A percentile compares a stretch with the other conserved stretches of the same genome.
These are phyloP conservation scores for Penicillium crustosum DNA, from an alignment of 2,329 filamentous ascomycete genomes.

Conservation along the genomic window DNA sequence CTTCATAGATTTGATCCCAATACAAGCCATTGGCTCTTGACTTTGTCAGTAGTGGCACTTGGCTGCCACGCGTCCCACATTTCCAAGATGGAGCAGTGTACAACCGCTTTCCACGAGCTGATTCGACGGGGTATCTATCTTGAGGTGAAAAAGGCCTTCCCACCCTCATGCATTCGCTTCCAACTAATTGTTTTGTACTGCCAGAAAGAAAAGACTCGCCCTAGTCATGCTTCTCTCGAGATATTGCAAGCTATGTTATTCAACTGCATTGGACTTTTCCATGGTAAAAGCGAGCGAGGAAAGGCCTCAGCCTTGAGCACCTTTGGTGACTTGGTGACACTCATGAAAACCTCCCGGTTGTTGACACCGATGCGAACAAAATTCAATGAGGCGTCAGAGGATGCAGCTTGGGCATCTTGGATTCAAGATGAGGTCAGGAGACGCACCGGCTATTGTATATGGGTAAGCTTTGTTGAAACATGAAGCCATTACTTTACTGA, in stretches of 20 bases:
- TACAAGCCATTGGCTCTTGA: conserved; percentile 42
- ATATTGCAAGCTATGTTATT: conserved; percentile 33
- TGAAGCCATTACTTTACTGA: background rate
- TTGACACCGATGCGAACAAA: conserved; percentile 11
- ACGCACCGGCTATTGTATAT: conserved; percentile 45
- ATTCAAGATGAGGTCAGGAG: conserved; percentile 38
- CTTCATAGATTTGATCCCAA: conserved; percentile 38
- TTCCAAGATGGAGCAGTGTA: conserved; percentile 29
- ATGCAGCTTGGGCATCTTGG: conserved; percentile 39
- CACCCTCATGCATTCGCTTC: background rate
- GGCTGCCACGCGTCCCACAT: conserved; percentile 40
- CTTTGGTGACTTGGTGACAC: conserved; percentile 32
- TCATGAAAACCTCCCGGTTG: conserved; percentile 26
- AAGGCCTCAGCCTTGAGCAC: conserved; percentile 26
- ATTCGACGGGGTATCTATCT: conserved; percentile 40
- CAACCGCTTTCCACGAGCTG: conserved; percentile 44
- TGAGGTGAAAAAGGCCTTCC: conserved; percentile 28
- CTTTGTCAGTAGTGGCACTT: conserved; percentile 42
- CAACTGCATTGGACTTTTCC: conserved; percentile 36
- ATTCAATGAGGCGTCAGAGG: conserved; percentile 10
- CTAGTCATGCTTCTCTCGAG: conserved; percentile 24
- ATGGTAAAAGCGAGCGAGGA: conserved; percentile 26
- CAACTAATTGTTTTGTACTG: background rate
- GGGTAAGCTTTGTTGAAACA: conserved; percentile 34
- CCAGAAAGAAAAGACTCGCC: conserved; percentile 30